Evolutionary conservation across 2,329 filamentous ascomycete genomes (phyloP).

Genomic region (Aspergillus ochraceus): DNA sequence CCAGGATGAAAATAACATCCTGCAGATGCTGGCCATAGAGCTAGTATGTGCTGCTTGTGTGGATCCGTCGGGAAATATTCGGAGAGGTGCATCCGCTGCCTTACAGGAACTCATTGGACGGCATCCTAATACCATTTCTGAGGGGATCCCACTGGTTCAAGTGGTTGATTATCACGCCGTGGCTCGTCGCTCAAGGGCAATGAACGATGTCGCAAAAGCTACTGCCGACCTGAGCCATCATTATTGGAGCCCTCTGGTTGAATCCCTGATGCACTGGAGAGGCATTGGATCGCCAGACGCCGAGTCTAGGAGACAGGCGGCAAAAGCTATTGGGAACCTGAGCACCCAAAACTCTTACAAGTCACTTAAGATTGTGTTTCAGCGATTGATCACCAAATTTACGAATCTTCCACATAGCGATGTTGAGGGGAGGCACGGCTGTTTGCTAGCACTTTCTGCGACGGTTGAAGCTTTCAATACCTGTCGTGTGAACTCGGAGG

Average conservation of each 20-base stretch:
- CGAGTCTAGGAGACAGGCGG: slow-evolving; percentile 70
- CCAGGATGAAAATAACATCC: slow-evolving; percentile 45
- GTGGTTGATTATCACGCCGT: slow-evolving; percentile 91
- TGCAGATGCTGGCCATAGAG: slow-evolving; percentile 78
- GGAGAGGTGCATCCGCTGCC: slow-evolving; percentile 87
- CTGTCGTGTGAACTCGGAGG: slow-evolving; percentile 16
- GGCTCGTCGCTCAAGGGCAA: slow-evolving; percentile 78
- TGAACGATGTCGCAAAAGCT: slow-evolving; percentile 71
- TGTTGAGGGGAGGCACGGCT: slow-evolving; percentile 46
- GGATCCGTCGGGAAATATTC: slow-evolving; percentile 89
- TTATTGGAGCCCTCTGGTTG: slow-evolving; percentile 69
- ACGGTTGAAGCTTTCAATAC: slow-evolving; percentile 36
- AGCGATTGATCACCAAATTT: slow-evolving; percentile 35
- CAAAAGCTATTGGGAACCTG: slow-evolving; percentile 62
- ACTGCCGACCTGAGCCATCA: slow-evolving; percentile 64
- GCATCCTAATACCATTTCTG: slow-evolving; percentile 78
- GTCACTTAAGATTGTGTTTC: slow-evolving; percentile 31
- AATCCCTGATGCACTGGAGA: slow-evolving; percentile 77
- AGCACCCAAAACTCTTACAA: slow-evolving; percentile 34
- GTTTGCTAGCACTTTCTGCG: slow-evolving; percentile 42
- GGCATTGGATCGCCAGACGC: slow-evolving; percentile 81
- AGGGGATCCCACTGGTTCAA: slow-evolving; percentile 86
- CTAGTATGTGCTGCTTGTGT: slow-evolving; percentile 79
- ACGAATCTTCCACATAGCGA: slow-evolving; percentile 40
- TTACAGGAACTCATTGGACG: slow-evolving; percentile 91